Evolutionary conservation across 2,329 filamentous ascomycete species (phyloP).

Genomic region (Lachnellula occidentalis): DNA sequence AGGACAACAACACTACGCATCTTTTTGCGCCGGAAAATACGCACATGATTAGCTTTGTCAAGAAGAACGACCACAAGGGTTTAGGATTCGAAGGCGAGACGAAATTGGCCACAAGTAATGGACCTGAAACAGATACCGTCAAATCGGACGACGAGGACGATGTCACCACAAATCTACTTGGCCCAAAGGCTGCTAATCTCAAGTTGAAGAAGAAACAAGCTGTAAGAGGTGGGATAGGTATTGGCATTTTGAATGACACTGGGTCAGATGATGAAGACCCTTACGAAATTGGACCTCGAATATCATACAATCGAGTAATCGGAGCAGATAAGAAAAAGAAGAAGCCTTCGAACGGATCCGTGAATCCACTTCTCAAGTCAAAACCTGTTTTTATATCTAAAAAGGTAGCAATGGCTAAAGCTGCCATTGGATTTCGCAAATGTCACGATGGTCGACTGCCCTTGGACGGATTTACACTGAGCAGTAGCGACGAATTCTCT

Average conservation of each 20-base stretch:
- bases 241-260: slow-evolving; percentile 85
- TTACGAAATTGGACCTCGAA: slow-evolving; percentile 85
- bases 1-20: slow-evolving; percentile 45
- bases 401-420: slow-evolving; percentile 43
- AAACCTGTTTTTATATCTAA: slow-evolving; percentile 75
- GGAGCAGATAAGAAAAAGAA: slow-evolving; percentile 79
- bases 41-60: slow-evolving; percentile 58
- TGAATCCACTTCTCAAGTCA: slow-evolving; percentile 58
- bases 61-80: slow-evolving; percentile 65
- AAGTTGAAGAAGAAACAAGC: slow-evolving; percentile 45
- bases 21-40: slow-evolving; percentile 83
- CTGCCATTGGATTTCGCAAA: slow-evolving; percentile 49
- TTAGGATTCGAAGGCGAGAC: slow-evolving; percentile 60
- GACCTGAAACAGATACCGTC: slow-evolving; percentile 26
- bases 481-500: slow-evolving; percentile 45
- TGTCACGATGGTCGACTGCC: slow-evolving; percentile 81
- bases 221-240: slow-evolving; percentile 66
- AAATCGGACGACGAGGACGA: slow-evolving; percentile 44
- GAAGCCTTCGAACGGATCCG: slow-evolving; percentile 50
- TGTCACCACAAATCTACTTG: slow-evolving; percentile 21
- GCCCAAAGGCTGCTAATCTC: slow-evolving; percentile 7
- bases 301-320: slow-evolving; percentile 78
- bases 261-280: slow-evolving; percentile 94
- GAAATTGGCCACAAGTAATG: slow-evolving; percentile 38
- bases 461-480: slow-evolving; percentile 73